These are phyloP conservation scores for Lipomyces sp. DNA, from an alignment of 805 yeast genomes.

Conservation along the genomic window DNA sequence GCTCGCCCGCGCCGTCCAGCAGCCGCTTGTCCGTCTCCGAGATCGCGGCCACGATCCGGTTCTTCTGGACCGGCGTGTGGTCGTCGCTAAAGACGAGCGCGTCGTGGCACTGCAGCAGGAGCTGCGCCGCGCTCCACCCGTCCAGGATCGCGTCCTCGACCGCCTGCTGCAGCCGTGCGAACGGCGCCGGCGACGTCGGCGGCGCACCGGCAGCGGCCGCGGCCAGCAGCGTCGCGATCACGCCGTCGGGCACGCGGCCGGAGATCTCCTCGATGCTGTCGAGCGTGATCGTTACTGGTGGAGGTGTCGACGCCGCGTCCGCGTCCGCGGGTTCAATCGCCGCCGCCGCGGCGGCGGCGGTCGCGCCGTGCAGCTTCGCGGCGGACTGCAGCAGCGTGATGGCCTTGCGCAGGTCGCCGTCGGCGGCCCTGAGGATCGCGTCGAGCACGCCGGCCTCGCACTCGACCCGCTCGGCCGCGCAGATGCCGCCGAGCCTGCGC, in stretches of 20 bases:
- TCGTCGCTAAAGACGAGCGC: slow-evolving; percentile 54
- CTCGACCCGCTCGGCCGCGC: slow-evolving; percentile 48
- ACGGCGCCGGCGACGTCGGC: slow-evolving; percentile 23
- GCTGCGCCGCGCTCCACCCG: slow-evolving; percentile 79
- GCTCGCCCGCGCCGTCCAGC: slow-evolving; percentile 86
- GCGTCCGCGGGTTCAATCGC: slow-evolving; percentile 24
- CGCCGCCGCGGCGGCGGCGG: slow-evolving; percentile 13
- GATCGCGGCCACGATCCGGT: slow-evolving; percentile 57
- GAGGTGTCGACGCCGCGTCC: slow-evolving; percentile 36
- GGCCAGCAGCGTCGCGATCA: slow-evolving; percentile 45
- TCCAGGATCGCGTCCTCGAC: slow-evolving; percentile 56
- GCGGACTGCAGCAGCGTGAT: slow-evolving; percentile 88
- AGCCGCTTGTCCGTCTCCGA: slow-evolving; percentile 74
- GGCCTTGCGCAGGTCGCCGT: slow-evolving; percentile 91
- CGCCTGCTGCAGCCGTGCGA: slow-evolving; percentile 32
- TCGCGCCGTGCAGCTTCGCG: slow-evolving; percentile 51
- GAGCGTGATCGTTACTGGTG: slow-evolving; percentile 41
- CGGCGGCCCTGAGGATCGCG: slow-evolving; percentile 66
- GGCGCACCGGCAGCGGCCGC: slow-evolving; percentile 31
- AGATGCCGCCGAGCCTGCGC: slow-evolving; percentile 60
- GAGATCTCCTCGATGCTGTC: slow-evolving; percentile 63
- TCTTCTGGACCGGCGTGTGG: slow-evolving; percentile 55
- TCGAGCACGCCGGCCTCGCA: slow-evolving; percentile 54
- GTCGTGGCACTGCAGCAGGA: slow-evolving; percentile 70
- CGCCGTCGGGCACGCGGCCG: slow-evolving; percentile 60